Evolutionary conservation across 2,329 filamentous ascomycete species (phyloP).

Genomic region (Apiospora malaysiana): DNA sequence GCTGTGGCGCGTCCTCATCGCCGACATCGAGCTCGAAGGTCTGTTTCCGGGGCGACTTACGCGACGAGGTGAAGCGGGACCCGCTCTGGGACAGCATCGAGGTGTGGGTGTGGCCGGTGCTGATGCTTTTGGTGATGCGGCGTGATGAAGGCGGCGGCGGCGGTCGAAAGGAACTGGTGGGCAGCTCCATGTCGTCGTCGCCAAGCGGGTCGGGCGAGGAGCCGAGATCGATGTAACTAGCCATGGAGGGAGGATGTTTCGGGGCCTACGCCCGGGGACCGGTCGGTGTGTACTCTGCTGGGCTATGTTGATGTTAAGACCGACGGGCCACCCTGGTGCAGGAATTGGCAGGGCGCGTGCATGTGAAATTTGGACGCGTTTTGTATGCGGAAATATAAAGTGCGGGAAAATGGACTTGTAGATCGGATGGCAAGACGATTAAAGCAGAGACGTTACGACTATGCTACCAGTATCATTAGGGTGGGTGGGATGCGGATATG

Average conservation of each 20-base stretch:
- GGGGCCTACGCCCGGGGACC: neutral
- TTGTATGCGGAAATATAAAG: neutral
- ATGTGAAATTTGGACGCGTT: neutral
- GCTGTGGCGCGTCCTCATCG: conserved; percentile 55
- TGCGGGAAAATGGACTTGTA: neutral
- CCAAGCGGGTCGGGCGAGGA: conserved; percentile 44
- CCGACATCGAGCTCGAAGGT: conserved; percentile 64
- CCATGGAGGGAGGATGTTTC: conserved; percentile 25
- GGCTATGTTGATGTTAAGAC: neutral
- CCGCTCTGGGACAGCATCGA: conserved; percentile 46
- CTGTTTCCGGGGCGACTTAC: conserved; percentile 59
- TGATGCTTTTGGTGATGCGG: neutral
- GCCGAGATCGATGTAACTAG: conserved; percentile 36
- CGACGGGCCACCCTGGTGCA: neutral
- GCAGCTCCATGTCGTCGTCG: conserved; percentile 34
- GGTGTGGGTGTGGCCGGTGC: conserved; percentile 24
- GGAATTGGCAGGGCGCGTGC: conserved; percentile 1
- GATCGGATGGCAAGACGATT: neutral
- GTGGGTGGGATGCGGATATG: conserved; percentile 11
- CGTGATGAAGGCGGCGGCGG: neutral
- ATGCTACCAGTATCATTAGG: neutral
- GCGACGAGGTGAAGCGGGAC: conserved; percentile 39
- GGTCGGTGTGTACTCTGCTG: conserved; percentile 1
- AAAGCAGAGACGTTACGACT: neutral
- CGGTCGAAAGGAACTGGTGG: conserved; percentile 30